Percentiles rank a stretch among this genome's conserved stretches.
Evolutionary conservation across 768 basidiomycete genomes (phyloP).

Genomic region (Melanogaster broomeanus): DNA sequence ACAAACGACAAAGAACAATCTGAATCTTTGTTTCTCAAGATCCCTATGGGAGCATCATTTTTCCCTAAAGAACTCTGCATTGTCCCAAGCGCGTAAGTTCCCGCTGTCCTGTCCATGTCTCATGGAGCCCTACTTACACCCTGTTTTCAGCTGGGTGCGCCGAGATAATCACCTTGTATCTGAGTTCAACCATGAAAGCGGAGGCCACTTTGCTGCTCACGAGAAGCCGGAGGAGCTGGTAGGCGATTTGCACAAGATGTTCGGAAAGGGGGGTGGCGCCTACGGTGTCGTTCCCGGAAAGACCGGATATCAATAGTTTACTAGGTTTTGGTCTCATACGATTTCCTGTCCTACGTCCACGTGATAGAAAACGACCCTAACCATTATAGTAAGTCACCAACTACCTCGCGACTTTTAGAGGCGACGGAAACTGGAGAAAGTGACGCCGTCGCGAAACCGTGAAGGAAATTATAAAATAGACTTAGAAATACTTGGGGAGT

Average conservation of each 20-base stretch:
- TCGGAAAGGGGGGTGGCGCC: conserved; percentile 51
- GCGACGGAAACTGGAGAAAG: too few relatives aligned
- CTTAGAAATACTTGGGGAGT: too few relatives aligned
- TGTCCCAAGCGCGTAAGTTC: conserved; percentile 41
- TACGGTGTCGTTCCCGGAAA: conserved; percentile 48
- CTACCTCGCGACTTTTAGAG: too few relatives aligned
- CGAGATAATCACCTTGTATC: conserved; percentile 44
- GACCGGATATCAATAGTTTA: conserved; percentile 49
- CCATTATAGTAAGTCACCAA: too few relatives aligned
- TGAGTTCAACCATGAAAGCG: conserved; percentile 46
- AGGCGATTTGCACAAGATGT: conserved; percentile 56
- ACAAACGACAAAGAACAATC: not conserved
- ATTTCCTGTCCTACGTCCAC: too few relatives aligned
- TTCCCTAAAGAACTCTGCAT: conserved; percentile 51
- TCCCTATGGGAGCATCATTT: conserved; percentile 51
- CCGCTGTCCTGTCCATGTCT: not conserved
- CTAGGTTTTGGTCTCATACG: too few relatives aligned
- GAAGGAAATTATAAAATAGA: too few relatives aligned
- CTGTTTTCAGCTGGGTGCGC: conserved; percentile 42
- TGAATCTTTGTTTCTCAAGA: conserved; percentile 5
- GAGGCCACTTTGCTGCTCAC: conserved; percentile 61
- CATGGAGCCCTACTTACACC: not conserved
- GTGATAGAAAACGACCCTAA: too few relatives aligned
- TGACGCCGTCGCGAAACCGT: too few relatives aligned
- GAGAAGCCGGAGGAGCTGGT: conserved; percentile 51